Evolutionary conservation across 371 early-diverging fungal species (phyloP), one percentile per base, ranked within the genome.

Genomic region (Mortierella sp.): DNA sequence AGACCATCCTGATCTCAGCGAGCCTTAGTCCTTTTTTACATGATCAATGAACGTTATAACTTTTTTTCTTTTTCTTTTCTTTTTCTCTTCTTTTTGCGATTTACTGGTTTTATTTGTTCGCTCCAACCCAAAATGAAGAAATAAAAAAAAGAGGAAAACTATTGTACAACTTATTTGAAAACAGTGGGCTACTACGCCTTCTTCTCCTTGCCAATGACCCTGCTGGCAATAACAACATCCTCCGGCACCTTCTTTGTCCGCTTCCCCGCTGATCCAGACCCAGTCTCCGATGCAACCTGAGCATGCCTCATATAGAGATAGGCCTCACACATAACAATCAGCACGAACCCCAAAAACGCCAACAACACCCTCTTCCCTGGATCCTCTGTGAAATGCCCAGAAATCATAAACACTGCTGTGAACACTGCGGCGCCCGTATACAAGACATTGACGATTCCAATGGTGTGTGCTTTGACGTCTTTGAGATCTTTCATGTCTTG

Each of bases 341-440:
- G 26, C 34, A 86, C 73, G 47, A 86, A 86, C 44, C 70, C 80
- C 10, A 80, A 26, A 44, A 86, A 82, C 24, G 82, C 71, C 52
- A 86, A 58, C 34, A 86, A 38, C 19, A 86, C 75, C 21, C 86
- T 79, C 86, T 81, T 82, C 24, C 86, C 86, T 38, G 82, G 54
- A 55, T 86, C 86, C 19, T 75, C 70, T 10, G 77, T 77, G 44
- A 86, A 82, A 47, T 86, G 86, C 19, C 57, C 74, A 3, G 86
- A 86, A 34, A 86, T 79, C 86, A 86, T 75, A 60, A 72, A 86
- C 13, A 86, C 82, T 0, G 86, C 86, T 21, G 77, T 80, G 31
- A 86, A 86, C 24, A 86, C 86, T 1, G 86, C 82, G 0, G 31
- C 86, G 0, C 86, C 86, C 0, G 86, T 86, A 65, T 86, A 86